Conservation (phyloP, 768 basidiomycete species). For the Tricholoma sp. region DNA sequence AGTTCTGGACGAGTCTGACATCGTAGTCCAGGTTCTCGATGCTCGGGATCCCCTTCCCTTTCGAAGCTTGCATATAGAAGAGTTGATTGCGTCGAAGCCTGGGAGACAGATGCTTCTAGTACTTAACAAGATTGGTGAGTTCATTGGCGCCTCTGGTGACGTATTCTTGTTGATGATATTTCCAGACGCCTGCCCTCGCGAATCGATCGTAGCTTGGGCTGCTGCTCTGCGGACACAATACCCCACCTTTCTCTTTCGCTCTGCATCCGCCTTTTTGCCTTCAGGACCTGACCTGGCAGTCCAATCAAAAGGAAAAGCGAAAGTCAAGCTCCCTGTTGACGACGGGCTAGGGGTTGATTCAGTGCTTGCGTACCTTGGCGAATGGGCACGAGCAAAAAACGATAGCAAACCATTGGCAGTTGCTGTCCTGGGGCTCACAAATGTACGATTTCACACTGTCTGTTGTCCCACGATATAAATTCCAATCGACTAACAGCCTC, state of each 20-base stretch:
- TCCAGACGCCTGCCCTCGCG: slow-evolving; percentile 75
- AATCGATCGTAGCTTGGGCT: slow-evolving; percentile 69
- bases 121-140: slow-evolving; percentile 83
- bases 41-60: slow-evolving; percentile 75
- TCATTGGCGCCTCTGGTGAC: slow-evolving; percentile 1
- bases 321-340: slow-evolving; percentile 33
- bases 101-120: slow-evolving; percentile 57
- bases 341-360: slow-evolving; percentile 62
- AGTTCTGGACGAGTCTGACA: slow-evolving; percentile 74
- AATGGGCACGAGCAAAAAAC: slow-evolving; percentile 43
- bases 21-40: slow-evolving; percentile 77
- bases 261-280: slow-evolving; percentile 64
- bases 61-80: slow-evolving; percentile 61
- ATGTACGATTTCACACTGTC: slow-evolving; percentile 43
- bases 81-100: slow-evolving; percentile 34
- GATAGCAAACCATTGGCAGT: slow-evolving; percentile 52
- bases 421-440: slow-evolving; percentile 80
- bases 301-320: slow-evolving; percentile 40
- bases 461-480: not conserved
- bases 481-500: slow-evolving; percentile 4
- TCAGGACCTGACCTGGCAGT: slow-evolving; percentile 16
- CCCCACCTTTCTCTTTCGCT: slow-evolving; percentile 68
- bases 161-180: not conserved
- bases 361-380: slow-evolving; percentile 43
- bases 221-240: slow-evolving; percentile 51